Evolutionary conservation across 768 basidiomycete genomes (phyloP), one percentile per base, ranked within the genome.

Genomic region (Epithele typhae): DNA sequence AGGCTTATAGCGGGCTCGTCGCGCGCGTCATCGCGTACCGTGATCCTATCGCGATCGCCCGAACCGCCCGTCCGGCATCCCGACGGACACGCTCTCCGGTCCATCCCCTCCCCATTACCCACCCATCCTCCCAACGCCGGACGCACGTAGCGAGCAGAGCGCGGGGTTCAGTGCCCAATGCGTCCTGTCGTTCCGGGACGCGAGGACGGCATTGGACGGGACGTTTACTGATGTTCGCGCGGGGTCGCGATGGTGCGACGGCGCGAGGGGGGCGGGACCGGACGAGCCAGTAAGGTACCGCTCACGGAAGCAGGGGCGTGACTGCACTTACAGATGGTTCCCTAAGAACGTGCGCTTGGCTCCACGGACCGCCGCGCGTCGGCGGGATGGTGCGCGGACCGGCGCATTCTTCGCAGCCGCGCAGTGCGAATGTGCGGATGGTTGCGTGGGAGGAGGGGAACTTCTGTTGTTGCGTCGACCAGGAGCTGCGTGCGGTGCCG

Each of bases 31-130:
- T 37, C 50, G 54, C 34, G 44, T 37, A 45, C 51, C 46, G 47
- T 47, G 53, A 53, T 53, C 40, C 43, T 46, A 51, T 47, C 51
- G 51, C 45, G 50, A 52, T 52, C 41, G 32, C 42, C 22, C 32
- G 45, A 37, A 39, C 45, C 51, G 45, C 3, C 37, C 5, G 23
- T 18, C 49, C 49, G 49, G 49, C 25, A 41, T 36, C 24, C 35
- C 40, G 39, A 40, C 34, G 39, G 25, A 36, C 43, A 40, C 49
- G 40, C 22, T 42, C 30, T 37, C 40, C 45, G 45, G 35, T 21
- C 37, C 30, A 40, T 37, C 45, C 5, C 12, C 17, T 30, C 23
- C 35, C 18, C 18, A 27, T 9, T 11, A n/a, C 23, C 25, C 40
- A 10, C 25, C 22, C 8, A 30, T 7, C 27, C 14, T n/a, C 35